phyloP scores from a whole-genome alignment of 192 early-diverging fungal genomes.

The Coemansia erecta region DNA sequence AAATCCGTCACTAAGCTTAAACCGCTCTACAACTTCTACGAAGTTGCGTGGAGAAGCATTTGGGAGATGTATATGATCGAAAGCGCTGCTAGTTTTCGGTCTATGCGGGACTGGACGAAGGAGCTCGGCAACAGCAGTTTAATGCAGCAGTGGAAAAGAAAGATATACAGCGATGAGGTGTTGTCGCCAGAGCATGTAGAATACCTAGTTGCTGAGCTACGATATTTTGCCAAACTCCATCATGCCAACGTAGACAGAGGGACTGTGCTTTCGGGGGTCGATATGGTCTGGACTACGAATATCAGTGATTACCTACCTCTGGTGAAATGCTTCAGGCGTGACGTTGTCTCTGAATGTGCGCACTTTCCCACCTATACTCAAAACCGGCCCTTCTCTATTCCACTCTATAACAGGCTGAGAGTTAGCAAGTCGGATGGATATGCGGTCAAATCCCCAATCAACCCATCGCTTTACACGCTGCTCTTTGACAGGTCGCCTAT shows the following conservation, averaged over 20 bases:
- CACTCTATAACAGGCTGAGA: no score
- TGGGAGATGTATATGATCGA: neutral
- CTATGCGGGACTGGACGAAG: neutral
- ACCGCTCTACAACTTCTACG: no score
- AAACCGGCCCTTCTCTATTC: no score
- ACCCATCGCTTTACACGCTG: neutral
- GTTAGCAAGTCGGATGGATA: no score
- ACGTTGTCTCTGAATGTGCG: neutral
- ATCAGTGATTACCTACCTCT: neutral
- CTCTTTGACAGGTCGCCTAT: neutral
- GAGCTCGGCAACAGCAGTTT: neutral
- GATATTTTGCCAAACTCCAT: neutral
- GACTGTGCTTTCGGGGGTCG: neutral
- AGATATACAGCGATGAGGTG: no score
- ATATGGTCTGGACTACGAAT: constrained; percentile 1
- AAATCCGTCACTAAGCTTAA: no score
- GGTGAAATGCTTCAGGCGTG: neutral
- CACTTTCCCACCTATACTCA: no score
- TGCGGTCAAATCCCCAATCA: no score
- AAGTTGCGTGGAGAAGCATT: neutral
- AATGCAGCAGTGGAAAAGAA: neutral
- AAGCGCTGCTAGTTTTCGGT: neutral
- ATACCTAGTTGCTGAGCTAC: neutral
- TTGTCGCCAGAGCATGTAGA: neutral
- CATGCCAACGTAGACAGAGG: neutral